Evolutionary conservation across 192 early-diverging fungal genomes (phyloP), one percentile per base, ranked within the genome.

Genomic region (Dimargaris xerosporica): DNA sequence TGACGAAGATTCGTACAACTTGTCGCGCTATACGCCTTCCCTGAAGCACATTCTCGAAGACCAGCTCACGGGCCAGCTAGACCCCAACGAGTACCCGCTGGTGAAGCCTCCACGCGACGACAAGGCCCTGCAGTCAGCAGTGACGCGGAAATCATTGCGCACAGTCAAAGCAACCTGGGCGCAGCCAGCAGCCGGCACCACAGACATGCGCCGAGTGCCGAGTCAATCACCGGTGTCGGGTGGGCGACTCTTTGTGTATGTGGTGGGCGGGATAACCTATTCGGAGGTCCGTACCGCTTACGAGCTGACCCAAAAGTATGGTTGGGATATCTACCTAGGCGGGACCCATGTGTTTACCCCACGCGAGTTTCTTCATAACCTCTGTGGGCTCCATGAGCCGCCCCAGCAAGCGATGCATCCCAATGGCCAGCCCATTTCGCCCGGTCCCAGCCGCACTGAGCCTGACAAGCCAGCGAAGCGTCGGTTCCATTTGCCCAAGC

Each of bases 331-430:
- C 2, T 78, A 71, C 64, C 71, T 78, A 21, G 76, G 62, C 5
- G 72, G 73, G 15, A 78, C 76, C 19, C 76, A 78, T 54, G 64
- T 74, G 13, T 70, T 73, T 56, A 78, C 73, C 53, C 76, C 76
- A 0, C 69, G 68, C 7, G 73, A 68, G 10, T 78, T 74, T 43
- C 31, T 78, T 26, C 66, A 72, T 42, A 67, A 74, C 25, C 59
- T 78, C 61, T 71, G 71, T 51, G 62, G 70, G 53, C 63, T 77
- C 44, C 68, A 72, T 44, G 58, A 60, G 26, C 9, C 19, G 21
- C 41, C 58, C 7, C 34, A 39, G 34, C 34, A 39, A 39, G 34
- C 7, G 34, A 7, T 39, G 34, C 34, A 39, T 39, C 34, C 34
- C 34, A 39, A 39, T 39, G 34, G 34, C 7, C 34, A 39, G 34